A percentile compares a stretch with the other conserved stretches of the same genome.
These are phyloP conservation scores for Verticillium isaacii DNA, from an alignment of 2,329 filamentous ascomycete genomes.

Conservation along the genomic window DNA sequence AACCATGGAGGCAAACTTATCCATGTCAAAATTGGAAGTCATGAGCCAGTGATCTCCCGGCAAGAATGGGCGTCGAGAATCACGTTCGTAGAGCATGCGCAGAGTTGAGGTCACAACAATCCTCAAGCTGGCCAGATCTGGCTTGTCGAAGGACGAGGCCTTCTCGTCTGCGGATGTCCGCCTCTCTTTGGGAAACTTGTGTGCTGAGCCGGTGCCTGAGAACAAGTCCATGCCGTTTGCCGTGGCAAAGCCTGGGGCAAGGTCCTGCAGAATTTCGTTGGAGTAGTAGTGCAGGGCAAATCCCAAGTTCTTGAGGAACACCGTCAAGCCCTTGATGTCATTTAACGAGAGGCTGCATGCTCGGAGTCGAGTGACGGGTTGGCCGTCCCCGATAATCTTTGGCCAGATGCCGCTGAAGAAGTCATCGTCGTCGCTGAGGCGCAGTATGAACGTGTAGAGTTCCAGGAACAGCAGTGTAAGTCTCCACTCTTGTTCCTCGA, in stretches of 20 bases:
- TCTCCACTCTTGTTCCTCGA: slow-evolving; percentile 71
- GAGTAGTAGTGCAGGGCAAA: slow-evolving; percentile 87
- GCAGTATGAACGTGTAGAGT: slow-evolving; percentile 86
- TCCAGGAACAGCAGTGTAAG: slow-evolving; percentile 88
- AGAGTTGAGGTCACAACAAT: slow-evolving; percentile 75
- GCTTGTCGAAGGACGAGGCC: slow-evolving; percentile 14
- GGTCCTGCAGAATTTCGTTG: slow-evolving; percentile 47
- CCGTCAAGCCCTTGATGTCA: slow-evolving; percentile 70
- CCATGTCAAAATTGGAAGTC: slow-evolving; percentile 83
- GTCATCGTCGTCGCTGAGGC: slow-evolving; percentile 94
- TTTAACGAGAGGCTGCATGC: slow-evolving; percentile 64
- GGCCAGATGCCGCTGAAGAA: slow-evolving; percentile 65
- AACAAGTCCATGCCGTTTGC: slow-evolving; percentile 10
- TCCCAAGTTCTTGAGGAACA: slow-evolving; percentile 85
- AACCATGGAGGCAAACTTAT: slow-evolving; percentile 78
- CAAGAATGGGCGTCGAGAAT: slow-evolving; percentile 82
- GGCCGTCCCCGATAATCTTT: slow-evolving; percentile 24
- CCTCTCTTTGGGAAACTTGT: slow-evolving; percentile 2
- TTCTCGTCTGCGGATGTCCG: neutral
- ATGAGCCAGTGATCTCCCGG: slow-evolving; percentile 89
- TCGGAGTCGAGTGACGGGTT: slow-evolving; percentile 42
- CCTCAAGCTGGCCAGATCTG: slow-evolving; percentile 75
- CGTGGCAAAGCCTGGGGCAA: slow-evolving; percentile 2
- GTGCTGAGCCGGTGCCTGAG: slow-evolving; percentile 2
- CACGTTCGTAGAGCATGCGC: slow-evolving; percentile 86